These are phyloP conservation scores for Crassisporium funariophilum DNA, from an alignment of 768 basidiomycete species.

Conservation along the genomic window DNA sequence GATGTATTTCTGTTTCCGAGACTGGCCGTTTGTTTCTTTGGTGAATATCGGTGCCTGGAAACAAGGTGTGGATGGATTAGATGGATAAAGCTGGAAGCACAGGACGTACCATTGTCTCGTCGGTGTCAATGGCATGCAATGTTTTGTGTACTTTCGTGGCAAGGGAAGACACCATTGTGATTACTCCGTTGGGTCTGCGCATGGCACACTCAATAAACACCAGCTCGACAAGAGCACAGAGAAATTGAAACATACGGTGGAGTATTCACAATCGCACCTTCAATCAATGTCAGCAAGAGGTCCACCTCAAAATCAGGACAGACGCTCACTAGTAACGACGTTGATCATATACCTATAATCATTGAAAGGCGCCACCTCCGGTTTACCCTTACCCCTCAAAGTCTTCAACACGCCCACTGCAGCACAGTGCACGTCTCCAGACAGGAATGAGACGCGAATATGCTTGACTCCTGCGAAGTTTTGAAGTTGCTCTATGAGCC, in stretches of 20 bases:
- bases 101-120: slow-evolving; percentile 76
- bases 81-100: neutral
- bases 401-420: slow-evolving; percentile 82
- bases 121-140: slow-evolving; percentile 78
- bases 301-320: neutral
- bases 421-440: slow-evolving; percentile 93
- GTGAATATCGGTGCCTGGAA: slow-evolving; percentile 73
- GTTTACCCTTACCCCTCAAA: slow-evolving; percentile 49
- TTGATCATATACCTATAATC: slow-evolving; percentile 94
- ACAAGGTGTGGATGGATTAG: neutral
- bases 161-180: slow-evolving; percentile 78
- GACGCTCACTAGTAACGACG: slow-evolving; percentile 68
- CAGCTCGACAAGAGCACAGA: neutral
- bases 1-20: slow-evolving; percentile 78
- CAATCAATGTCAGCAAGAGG: slow-evolving; percentile 5
- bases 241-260: slow-evolving; percentile 59
- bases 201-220: neutral
- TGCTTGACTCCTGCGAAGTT: slow-evolving; percentile 61
- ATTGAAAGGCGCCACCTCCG: slow-evolving; percentile 48
- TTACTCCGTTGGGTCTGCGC: slow-evolving; percentile 68
- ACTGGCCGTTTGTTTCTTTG: slow-evolving; percentile 72
- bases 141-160: slow-evolving; percentile 85
- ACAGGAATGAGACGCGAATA: slow-evolving; percentile 81
- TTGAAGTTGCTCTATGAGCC: slow-evolving; percentile 81
- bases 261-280: slow-evolving; percentile 94